Evolutionary conservation across 768 basidiomycete genomes (phyloP), one percentile per base, ranked within the genome.

Genomic region (Leccinum rimulosum): DNA sequence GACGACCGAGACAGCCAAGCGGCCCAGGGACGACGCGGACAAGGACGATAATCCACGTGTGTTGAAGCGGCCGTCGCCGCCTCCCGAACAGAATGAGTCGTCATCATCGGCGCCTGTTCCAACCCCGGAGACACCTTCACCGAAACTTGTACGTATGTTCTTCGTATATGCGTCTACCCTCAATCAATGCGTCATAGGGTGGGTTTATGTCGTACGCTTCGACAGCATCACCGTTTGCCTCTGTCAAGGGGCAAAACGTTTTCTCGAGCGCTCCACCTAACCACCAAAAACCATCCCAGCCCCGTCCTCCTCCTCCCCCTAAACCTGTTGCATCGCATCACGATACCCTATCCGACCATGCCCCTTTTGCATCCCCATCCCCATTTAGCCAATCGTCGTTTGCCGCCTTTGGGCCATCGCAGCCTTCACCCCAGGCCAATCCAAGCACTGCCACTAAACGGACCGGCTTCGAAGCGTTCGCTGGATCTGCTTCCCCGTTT

Each of bases 201-300:
- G 90, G 90, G 27, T 93, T 93, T 71, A 85, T 87, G 82, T 87
- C 89, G 2, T 93, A 91, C 65, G 89, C 90, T 12, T 86, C 88
- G 3, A 76, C 83, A 11, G 80, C 77, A 56, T 91, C 90, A 2
- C 89, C 90, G 5, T 92, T 92, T 66, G 84, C 87, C 14, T 73
- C 82, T 50, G 84, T 89, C 67, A 89, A 86, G 64, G 90, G 88
- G 50, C 82, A 86, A 60, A 88, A 82, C 67, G 62, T 80, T 28
- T 79, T 82, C 56, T 69, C 69, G 28, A 60, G 65, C 30, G 60
- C 59, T 7, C 15, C 61, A 31, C 38, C 62, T 48, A 70, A 61
- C 40, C 54, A 61, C 79, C 65, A 48, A 68, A 74, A 65, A 47
- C 66, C 66, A n/a, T 40, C n/a, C 4, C 40, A 40, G 9, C 52